Conservation (phyloP, 305 asterid genomes). For the Fraxinus angustifolia region DNA sequence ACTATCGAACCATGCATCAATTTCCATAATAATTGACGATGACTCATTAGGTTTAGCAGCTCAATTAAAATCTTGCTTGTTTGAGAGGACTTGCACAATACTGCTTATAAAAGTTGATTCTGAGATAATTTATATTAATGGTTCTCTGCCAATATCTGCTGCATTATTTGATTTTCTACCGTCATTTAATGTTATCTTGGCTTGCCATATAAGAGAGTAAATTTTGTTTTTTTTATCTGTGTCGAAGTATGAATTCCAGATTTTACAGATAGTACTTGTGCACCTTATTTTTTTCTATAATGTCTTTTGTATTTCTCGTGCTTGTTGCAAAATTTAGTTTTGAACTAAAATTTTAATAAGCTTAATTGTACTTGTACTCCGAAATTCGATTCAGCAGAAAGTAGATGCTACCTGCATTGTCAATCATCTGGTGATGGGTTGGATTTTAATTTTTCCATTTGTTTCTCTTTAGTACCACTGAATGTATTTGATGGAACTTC, state of each 20-base stretch:
- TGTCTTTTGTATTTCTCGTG: background rate
- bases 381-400: background rate
- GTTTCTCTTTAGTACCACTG: background rate
- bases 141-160: background rate
- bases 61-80: background rate
- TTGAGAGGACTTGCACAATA: background rate
- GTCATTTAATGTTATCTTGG: background rate
- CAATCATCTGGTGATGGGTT: background rate
- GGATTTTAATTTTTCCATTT: background rate
- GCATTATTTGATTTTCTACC: background rate
- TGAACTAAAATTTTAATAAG: background rate
- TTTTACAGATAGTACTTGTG: background rate
- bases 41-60: background rate
- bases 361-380: background rate
- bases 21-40: background rate
- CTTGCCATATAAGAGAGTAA: background rate
- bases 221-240: background rate
- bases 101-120: background rate
- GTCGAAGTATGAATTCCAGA: background rate
- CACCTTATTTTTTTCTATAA: background rate
- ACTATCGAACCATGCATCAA: background rate
- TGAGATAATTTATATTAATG: background rate
- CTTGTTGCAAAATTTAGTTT: background rate
- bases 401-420: background rate
- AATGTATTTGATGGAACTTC: background rate